Evolutionary conservation across 352 stramenopile genomes (phyloP), one percentile per base, ranked within the genome.

Genomic region (Phytophthora vignae): DNA sequence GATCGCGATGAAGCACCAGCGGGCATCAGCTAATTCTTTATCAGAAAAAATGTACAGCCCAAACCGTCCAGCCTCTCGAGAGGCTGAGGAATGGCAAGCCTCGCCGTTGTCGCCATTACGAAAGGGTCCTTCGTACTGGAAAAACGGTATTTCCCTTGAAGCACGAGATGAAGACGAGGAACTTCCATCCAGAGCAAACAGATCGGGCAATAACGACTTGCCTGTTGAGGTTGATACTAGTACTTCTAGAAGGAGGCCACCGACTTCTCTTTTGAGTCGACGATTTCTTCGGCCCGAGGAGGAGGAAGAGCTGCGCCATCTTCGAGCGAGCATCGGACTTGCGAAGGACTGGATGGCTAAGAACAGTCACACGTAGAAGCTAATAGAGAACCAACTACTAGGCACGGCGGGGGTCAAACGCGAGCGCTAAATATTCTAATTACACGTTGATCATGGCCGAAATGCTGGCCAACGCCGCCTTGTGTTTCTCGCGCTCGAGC

Each of bases 371-470:
- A 9, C 40, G 19, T 71, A 67, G 21, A 44, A 19, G 33, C 36
- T 25, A 10, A 52, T n/a, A n/a, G n/a, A n/a, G n/a, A n/a, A n/a
- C n/a, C n/a, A n/a, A n/a, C n/a, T n/a, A n/a, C n/a, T n/a, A n/a
- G n/a, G n/a, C n/a, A n/a, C n/a, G n/a, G 67, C 40, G 40, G 14
- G 46, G 27, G 59, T 69, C 59, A 69, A 67, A 64, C 58, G 52
- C 40, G 55, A 58, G 68, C 60, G 64, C 73, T 86, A 90, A 88
- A 87, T 88, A 87, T 66, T 71, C 66, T 74, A 80, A 70, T 87
- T 93, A 96, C 72, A 79, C 76, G 67, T 94, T 93, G 74, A 96
- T 91, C 87, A 95, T 96, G 46, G 81, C 78, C 49, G 84, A 79
- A 66, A 96, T 93, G 55, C 57, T 92, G 60, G 79, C 67, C 53